phyloP scores from a whole-genome alignment of 768 basidiomycete species.

The Punctularia strigosozonata region DNA sequence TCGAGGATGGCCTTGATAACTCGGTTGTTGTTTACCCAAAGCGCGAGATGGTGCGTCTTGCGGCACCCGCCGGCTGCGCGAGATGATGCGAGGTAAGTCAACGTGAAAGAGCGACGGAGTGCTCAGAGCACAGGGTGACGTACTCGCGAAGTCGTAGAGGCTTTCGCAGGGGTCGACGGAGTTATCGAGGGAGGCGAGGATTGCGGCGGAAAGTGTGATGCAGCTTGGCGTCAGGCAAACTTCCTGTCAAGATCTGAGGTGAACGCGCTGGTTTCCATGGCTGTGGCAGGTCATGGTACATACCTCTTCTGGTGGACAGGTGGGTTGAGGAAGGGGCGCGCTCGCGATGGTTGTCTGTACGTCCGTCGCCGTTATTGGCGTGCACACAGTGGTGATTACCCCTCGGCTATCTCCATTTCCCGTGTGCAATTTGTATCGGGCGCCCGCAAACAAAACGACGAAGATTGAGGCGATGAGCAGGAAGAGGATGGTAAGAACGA shows the following conservation, averaged over 20 bases:
- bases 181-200: slow-evolving; percentile 71
- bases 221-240: slow-evolving; percentile 71
- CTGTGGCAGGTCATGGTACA: slow-evolving; percentile 5
- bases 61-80: slow-evolving; percentile 92
- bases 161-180: slow-evolving; percentile 89
- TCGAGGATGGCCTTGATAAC: slow-evolving; percentile 67
- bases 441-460: slow-evolving; percentile 87
- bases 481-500: slow-evolving; percentile 62
- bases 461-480: slow-evolving; percentile 80
- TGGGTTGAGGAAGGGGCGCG: slow-evolving; percentile 39
- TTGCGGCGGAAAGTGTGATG: slow-evolving; percentile 70
- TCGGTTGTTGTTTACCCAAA: slow-evolving; percentile 76
- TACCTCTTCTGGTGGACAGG: slow-evolving; percentile 41
- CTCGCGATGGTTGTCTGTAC: slow-evolving; percentile 27
- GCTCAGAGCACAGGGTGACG: slow-evolving; percentile 21
- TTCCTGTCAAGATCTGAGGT: slow-evolving; percentile 37
- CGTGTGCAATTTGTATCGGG: slow-evolving; percentile 57
- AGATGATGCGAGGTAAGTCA: too few species aligned
- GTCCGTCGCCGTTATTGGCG: too few species aligned
- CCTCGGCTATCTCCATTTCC: slow-evolving; percentile 18
- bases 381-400: slow-evolving; percentile 22
- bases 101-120: too few species aligned
- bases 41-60: slow-evolving; percentile 68
- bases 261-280: too few species aligned
- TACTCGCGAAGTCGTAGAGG: slow-evolving; percentile 89